These are phyloP conservation scores for Hippophae rhamnoides DNA, from an alignment of 306 rosid genomes.

Conservation along the genomic window DNA sequence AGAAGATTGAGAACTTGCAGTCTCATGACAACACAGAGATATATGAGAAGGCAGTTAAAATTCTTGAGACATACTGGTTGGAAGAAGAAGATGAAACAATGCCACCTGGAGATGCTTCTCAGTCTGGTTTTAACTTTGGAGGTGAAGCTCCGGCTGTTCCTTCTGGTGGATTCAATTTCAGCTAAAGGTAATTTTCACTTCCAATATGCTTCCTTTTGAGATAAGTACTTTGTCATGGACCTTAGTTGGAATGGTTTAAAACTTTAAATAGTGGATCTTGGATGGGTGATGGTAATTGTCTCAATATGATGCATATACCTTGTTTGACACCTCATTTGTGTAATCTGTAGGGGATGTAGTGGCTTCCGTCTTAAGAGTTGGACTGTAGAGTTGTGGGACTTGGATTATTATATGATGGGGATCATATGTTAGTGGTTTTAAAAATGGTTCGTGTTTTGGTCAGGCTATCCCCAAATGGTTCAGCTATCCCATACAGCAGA, in stretches of 20 bases:
- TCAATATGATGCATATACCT: no score
- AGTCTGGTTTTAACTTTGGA: conserved; percentile 65
- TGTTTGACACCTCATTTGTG: no score
- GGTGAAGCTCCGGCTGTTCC: conserved; percentile 56
- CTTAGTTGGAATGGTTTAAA: no score
- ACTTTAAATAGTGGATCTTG: no score
- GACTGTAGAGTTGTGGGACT: no score
- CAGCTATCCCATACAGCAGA: conserved; percentile 13
- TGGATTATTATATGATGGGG: no score
- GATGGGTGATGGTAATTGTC: no score
- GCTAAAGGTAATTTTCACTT: conserved; percentile 41
- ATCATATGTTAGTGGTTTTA: neutral
- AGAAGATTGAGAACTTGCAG: conserved; percentile 83
- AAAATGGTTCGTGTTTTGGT: conserved; percentile 18
- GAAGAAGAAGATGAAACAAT: conserved; percentile 95
- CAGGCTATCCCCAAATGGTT: conserved; percentile 21
- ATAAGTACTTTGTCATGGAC: no score
- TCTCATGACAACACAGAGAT: conserved; percentile 91
- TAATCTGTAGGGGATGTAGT: no score
- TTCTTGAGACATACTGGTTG: conserved; percentile 91
- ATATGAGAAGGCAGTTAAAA: conserved; percentile 91
- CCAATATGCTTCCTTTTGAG: neutral
- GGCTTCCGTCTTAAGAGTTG: no score
- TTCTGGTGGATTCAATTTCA: conserved; percentile 85
- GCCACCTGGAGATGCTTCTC: conserved; percentile 78